Evolutionary conservation across 306 rosid genomes (phyloP).

Genomic region (Dryas drummondii): DNA sequence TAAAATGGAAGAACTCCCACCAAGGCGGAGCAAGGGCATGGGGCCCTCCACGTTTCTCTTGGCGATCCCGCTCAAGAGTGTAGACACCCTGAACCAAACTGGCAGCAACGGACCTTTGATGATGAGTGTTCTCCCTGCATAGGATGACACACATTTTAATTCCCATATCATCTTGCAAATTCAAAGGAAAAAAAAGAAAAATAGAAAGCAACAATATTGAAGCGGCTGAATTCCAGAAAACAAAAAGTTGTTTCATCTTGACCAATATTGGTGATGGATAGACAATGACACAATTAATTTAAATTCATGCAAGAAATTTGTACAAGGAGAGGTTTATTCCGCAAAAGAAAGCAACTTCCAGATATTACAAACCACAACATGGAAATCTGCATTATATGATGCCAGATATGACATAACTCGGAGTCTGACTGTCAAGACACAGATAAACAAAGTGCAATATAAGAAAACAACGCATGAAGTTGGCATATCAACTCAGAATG

Average conservation of each 20-base stretch:
- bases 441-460: no score
- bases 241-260: not conserved
- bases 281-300: not conserved
- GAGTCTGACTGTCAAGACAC: not conserved
- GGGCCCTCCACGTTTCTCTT: slow-evolving; percentile 56
- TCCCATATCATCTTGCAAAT: slow-evolving; percentile 19
- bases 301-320: not conserved
- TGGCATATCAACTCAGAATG: no score
- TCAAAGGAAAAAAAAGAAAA: not conserved
- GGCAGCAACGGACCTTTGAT: slow-evolving; percentile 79
- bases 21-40: slow-evolving; percentile 79
- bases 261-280: not conserved
- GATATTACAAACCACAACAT: not conserved
- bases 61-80: slow-evolving; percentile 72
- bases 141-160: slow-evolving; percentile 5
- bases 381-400: not conserved
- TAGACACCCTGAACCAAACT: slow-evolving; percentile 93
- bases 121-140: slow-evolving; percentile 64
- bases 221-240: not conserved
- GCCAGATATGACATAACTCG: not conserved
- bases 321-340: not conserved
- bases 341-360: not conserved
- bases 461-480: no score
- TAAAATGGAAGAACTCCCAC: slow-evolving; percentile 85
- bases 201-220: not conserved